Evolutionary conservation across 306 rosid genomes (phyloP).

Genomic region (Dalbergia cultrata): DNA sequence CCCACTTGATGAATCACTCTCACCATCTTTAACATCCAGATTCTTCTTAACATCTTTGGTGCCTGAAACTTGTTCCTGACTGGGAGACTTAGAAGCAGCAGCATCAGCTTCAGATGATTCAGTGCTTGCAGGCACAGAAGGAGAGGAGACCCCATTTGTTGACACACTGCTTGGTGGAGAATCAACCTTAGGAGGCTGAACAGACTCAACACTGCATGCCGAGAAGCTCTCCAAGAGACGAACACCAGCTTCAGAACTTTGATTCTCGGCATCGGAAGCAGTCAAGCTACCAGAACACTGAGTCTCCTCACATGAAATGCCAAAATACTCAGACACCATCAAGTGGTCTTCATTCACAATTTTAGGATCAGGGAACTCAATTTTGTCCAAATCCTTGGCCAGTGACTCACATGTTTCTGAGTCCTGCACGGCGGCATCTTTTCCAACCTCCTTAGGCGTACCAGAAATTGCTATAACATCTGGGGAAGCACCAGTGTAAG

Average conservation of each 20-base stretch:
- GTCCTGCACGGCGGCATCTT: constrained; percentile 48
- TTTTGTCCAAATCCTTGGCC: constrained; percentile 75
- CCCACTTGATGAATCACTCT: constrained; percentile 69
- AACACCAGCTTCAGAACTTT: constrained; percentile 63
- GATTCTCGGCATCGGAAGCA: constrained; percentile 63
- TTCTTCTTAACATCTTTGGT: constrained; percentile 54
- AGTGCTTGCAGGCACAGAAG: constrained; percentile 62
- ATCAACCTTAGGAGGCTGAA: constrained; percentile 64
- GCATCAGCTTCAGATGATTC: constrained; percentile 64
- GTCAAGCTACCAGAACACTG: constrained; percentile 69
- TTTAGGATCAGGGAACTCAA: constrained; percentile 94
- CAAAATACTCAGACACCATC: constrained; percentile 90
- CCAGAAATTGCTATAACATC: constrained; percentile 67
- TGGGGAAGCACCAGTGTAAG: constrained; percentile 81
- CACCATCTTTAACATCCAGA: constrained; percentile 68
- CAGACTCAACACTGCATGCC: constrained; percentile 61
- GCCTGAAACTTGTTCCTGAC: constrained; percentile 58
- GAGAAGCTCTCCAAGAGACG: constrained; percentile 68
- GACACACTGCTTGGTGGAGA: constrained; percentile 83
- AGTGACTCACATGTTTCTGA: constrained; percentile 59
- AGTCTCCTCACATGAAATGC: constrained; percentile 75
- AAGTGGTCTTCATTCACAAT: constrained; percentile 85
- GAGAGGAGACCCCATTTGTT: constrained; percentile 71
- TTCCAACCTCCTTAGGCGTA: constrained; percentile 43
- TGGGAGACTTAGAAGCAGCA: constrained; percentile 53